Conservation (phyloP, 1,284 basidiomycete species). For the Polyporus tsugae region DNA sequence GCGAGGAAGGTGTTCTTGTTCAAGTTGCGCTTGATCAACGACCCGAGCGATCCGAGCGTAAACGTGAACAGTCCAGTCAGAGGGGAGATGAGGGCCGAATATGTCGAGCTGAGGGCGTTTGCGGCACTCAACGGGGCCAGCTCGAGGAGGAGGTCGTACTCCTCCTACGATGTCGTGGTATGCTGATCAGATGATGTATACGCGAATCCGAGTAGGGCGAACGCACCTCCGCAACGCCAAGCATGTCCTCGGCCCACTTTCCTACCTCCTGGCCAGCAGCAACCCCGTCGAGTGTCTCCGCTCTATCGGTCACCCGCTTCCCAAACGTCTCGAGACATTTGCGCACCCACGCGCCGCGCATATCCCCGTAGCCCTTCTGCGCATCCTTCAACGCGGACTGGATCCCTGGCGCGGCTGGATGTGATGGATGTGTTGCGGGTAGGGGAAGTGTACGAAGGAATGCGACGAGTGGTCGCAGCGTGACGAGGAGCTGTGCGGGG, state of each 20-base stretch:
- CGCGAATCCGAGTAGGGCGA: neutral
- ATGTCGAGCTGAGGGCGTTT: constrained; percentile 60
- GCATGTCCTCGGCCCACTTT: constrained; percentile 67
- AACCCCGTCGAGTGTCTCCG: constrained; percentile 69
- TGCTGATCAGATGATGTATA: constrained; percentile 2
- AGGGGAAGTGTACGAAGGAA: constrained; percentile 77
- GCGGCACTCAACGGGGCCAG: constrained; percentile 65
- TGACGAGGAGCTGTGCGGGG: constrained; percentile 58
- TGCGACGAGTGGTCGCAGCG: constrained; percentile 66
- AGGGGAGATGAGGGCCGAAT: constrained; percentile 66
- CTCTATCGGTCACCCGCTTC: constrained; percentile 70
- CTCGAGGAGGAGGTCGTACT: constrained; percentile 68
- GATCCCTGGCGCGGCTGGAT: constrained; percentile 74
- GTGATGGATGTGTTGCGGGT: constrained; percentile 79
- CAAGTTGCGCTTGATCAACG: constrained; percentile 82
- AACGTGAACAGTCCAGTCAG: constrained; percentile 68
- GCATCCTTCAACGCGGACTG: constrained; percentile 73
- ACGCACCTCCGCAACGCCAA: constrained; percentile 69
- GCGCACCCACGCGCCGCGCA: constrained; percentile 78
- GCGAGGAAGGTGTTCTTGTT: constrained; percentile 87
- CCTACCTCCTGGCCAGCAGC: constrained; percentile 73
- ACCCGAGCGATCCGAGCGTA: constrained; percentile 67
- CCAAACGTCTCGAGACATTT: constrained; percentile 77
- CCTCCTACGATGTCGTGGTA: constrained; percentile 49
- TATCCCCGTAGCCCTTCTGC: constrained; percentile 82